These are phyloP conservation scores for Euphorbia corollata DNA, from an alignment of 441 rosid species.

Conservation along the genomic window DNA sequence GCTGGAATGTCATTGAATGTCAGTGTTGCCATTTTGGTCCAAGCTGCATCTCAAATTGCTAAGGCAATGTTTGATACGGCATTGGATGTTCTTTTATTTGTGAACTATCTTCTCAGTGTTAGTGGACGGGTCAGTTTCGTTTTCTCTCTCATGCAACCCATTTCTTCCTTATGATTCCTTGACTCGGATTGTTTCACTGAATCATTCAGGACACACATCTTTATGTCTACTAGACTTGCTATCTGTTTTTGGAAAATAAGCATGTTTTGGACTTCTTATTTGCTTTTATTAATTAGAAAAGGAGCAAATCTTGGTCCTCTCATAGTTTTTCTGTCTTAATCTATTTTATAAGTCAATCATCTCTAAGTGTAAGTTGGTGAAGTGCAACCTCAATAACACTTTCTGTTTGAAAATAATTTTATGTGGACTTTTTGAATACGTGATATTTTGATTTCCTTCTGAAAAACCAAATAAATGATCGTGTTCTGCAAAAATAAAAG, in stretches of 20 bases:
- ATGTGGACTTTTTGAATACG: neutral
- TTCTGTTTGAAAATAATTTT: neutral
- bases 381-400: neutral
- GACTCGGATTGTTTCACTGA: neutral
- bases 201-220: neutral
- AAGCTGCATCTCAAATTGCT: constrained; percentile 77
- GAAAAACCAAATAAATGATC: neutral
- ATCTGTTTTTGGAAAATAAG: neutral
- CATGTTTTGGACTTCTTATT: neutral
- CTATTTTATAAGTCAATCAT: neutral
- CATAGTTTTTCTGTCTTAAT: neutral
- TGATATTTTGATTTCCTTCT: neutral
- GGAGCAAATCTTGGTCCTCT: neutral
- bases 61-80: constrained; percentile 88
- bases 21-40: constrained; percentile 51
- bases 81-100: constrained; percentile 62
- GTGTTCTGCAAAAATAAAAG: neutral
- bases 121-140: constrained; percentile 70
- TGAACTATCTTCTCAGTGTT: constrained; percentile 66
- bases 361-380: neutral
- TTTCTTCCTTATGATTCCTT: neutral
- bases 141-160: constrained; percentile 5
- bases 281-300: constrained; percentile 7
- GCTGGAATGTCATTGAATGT: constrained; percentile 42
- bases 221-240: neutral